Conservation (phyloP, 2,329 filamentous ascomycete genomes). For the Fusarium sulawesiense region DNA sequence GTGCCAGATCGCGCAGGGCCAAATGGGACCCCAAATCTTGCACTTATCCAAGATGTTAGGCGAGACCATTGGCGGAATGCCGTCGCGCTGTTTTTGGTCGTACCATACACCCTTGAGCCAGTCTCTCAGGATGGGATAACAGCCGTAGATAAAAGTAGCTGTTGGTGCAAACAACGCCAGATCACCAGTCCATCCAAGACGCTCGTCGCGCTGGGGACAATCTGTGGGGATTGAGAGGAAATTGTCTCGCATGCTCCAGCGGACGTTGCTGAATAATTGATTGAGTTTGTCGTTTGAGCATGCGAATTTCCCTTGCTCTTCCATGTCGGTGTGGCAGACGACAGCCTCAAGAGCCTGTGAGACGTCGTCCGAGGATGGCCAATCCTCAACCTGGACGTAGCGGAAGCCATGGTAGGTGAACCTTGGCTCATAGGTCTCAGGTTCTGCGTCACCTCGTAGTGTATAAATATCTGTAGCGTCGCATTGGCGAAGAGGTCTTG, state of each 20-base stretch:
- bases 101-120: slow-evolving; percentile 24
- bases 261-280: slow-evolving; percentile 64
- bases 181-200: slow-evolving; percentile 66
- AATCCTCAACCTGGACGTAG: slow-evolving; percentile 61
- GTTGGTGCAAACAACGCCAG: slow-evolving; percentile 62
- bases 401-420: slow-evolving; percentile 69
- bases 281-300: slow-evolving; percentile 66
- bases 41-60: slow-evolving; percentile 31
- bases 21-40: slow-evolving; percentile 31
- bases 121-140: slow-evolving; percentile 55
- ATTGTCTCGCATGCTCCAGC: slow-evolving; percentile 69
- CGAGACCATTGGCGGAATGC: slow-evolving; percentile 39
- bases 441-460: slow-evolving; percentile 20
- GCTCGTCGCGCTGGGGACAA: slow-evolving; percentile 67
- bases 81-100: slow-evolving; percentile 33
- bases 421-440: slow-evolving; percentile 52
- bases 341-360: slow-evolving; percentile 46
- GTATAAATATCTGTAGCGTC: slow-evolving; percentile 63
- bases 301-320: slow-evolving; percentile 60
- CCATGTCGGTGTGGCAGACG: slow-evolving; percentile 65
- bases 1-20: slow-evolving; percentile 55
- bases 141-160: slow-evolving; percentile 62
- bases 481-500: slow-evolving; percentile 56
- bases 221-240: slow-evolving; percentile 69
- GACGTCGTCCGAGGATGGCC: slow-evolving; percentile 48